Percentiles rank a stretch among this genome's conserved stretches.
Conservation (phyloP, 2,329 filamentous ascomycete species). For the Fusarium gaditjirri region DNA sequence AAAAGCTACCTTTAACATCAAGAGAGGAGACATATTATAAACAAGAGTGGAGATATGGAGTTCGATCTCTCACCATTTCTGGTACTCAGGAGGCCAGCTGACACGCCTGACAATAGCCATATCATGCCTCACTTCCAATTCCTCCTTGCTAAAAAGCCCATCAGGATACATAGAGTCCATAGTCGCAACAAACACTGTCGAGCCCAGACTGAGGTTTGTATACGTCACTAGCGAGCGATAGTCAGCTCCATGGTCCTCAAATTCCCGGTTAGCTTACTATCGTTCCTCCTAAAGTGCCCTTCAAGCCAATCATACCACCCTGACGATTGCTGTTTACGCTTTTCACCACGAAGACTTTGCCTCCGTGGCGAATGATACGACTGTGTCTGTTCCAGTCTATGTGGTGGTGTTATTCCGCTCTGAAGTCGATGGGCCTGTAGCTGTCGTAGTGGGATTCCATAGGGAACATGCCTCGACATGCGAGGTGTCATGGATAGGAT, state of each 20-base stretch:
- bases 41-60: fast-evolving
- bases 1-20: neutral
- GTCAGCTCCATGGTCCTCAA: neutral
- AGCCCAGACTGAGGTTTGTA: neutral
- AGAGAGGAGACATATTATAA: neutral
- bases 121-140: too few species aligned
- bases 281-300: neutral
- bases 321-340: fast-evolving
- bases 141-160: neutral
- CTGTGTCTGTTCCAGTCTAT: neutral
- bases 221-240: neutral
- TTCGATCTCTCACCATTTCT: too few species aligned
- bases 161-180: fast-evolving
- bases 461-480: neutral
- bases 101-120: fast-evolving
- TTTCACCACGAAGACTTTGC: fast-evolving
- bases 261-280: neutral
- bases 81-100: too few species aligned
- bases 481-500: neutral
- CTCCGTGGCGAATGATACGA: neutral
- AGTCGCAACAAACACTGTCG: fast-evolving
- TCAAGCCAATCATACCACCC: fast-evolving
- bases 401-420: fast-evolving
- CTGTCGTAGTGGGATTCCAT: neutral
- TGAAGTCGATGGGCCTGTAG: neutral